These are phyloP conservation scores for Cryphonectria nitschkei DNA, from an alignment of 2,329 filamentous ascomycete species.

Conservation along the genomic window DNA sequence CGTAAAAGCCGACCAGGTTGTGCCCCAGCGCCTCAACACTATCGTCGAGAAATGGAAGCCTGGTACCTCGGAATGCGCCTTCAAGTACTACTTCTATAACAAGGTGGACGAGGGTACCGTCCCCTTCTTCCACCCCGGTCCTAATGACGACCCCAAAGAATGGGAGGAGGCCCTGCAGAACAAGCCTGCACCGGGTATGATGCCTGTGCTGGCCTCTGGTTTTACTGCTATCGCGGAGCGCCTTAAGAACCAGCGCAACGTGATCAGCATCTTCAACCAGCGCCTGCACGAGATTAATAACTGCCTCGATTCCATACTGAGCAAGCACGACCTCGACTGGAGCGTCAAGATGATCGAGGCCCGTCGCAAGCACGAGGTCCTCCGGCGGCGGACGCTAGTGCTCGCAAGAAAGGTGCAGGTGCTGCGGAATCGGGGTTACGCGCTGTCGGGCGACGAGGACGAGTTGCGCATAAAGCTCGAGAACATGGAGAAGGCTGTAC, in stretches of 20 bases:
- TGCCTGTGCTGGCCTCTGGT: constrained; percentile 76
- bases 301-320: constrained; percentile 71
- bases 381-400: constrained; percentile 73
- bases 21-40: constrained; percentile 73
- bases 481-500: constrained; percentile 68
- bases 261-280: constrained; percentile 70
- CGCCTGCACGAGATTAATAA: constrained; percentile 81
- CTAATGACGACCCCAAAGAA: constrained; percentile 73
- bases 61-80: constrained; percentile 67
- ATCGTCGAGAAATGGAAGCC: constrained; percentile 78
- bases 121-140: constrained; percentile 74
- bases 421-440: constrained; percentile 78
- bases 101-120: constrained; percentile 74
- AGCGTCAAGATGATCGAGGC: constrained; percentile 75
- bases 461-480: constrained; percentile 74
- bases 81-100: constrained; percentile 89
- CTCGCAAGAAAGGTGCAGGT: constrained; percentile 82
- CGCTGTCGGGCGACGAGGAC: constrained; percentile 78
- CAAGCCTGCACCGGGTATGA: constrained; percentile 75
- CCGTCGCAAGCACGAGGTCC: constrained; percentile 70
- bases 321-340: constrained; percentile 76
- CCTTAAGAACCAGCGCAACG: constrained; percentile 71
- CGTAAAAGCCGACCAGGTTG: constrained; percentile 66
- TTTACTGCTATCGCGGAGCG: constrained; percentile 74
- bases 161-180: constrained; percentile 85